A percentile compares a stretch with the other conserved stretches of the same genome.
Evolutionary conservation across 305 asterid species (phyloP).

Genomic region (Fraxinus dipetala): DNA sequence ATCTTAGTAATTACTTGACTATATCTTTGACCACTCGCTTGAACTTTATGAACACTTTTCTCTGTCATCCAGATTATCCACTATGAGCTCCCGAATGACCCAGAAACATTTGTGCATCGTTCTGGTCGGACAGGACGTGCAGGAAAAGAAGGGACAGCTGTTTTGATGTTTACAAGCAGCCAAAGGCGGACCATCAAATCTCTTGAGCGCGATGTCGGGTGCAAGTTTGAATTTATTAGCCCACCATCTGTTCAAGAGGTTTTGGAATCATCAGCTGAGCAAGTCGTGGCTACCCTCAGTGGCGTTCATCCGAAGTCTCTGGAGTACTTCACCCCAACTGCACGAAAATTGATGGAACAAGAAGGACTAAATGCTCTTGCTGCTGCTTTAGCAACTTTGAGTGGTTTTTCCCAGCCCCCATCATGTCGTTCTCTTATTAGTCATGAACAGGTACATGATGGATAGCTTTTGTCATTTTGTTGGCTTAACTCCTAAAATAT

Average conservation of each 20-base stretch:
- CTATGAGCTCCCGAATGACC: slow-evolving; percentile 94
- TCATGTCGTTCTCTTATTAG: slow-evolving; percentile 89
- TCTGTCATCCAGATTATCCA: slow-evolving; percentile 62
- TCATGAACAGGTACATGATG: slow-evolving; percentile 66
- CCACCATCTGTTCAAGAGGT: slow-evolving; percentile 87
- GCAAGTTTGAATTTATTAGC: slow-evolving; percentile 68
- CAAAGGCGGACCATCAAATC: slow-evolving; percentile 80
- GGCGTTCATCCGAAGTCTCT: slow-evolving; percentile 90
- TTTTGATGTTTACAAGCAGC: slow-evolving; percentile 77
- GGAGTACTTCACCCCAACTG: slow-evolving; percentile 77
- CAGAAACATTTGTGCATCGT: slow-evolving; percentile 95
- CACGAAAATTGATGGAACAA: slow-evolving; percentile 64
- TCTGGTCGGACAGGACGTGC: slow-evolving; percentile 99
- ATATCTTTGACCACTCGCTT: slow-evolving; percentile 2
- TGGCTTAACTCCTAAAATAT: background rate
- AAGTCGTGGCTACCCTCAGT: slow-evolving; percentile 76
- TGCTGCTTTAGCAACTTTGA: slow-evolving; percentile 84
- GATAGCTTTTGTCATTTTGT: background rate
- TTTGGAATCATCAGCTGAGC: slow-evolving; percentile 80
- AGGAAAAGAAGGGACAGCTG: slow-evolving; percentile 75
- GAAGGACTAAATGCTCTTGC: slow-evolving; percentile 76
- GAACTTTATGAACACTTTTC: background rate
- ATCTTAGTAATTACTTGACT: background rate
- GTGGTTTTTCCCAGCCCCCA: slow-evolving; percentile 89
- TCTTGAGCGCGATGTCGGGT: slow-evolving; percentile 84